Conservation (phyloP, 495 filamentous ascomycete genomes). For the Friedmanniomyces simplex region DNA sequence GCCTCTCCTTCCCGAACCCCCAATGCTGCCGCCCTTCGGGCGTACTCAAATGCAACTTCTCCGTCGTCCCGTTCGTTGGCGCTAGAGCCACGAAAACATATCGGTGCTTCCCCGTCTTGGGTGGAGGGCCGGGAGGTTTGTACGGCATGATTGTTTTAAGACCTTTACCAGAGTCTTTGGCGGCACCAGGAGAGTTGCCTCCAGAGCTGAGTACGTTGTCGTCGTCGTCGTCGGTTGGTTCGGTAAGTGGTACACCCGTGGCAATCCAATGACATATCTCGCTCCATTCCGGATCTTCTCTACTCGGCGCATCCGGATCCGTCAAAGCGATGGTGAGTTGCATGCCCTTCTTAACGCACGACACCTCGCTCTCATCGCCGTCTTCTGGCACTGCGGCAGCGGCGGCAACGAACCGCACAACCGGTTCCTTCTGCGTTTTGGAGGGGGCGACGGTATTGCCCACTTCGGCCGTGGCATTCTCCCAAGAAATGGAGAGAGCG, state of each 20-base stretch:
- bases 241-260: conserved; percentile 32
- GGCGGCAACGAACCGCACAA: conserved; percentile 32
- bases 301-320: conserved; percentile 61
- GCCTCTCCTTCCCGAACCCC: conserved; percentile 46
- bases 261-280: conserved; percentile 67
- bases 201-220: not conserved
- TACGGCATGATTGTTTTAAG: conserved; percentile 44
- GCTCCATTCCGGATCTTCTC: conserved; percentile 53
- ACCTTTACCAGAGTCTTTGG: too few species aligned
- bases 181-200: too few species aligned
- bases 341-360: not conserved
- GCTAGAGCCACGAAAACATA: conserved; percentile 55
- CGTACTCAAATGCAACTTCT: conserved; percentile 36
- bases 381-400: too few species aligned
- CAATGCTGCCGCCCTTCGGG: conserved; percentile 51
- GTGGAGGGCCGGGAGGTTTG: conserved; percentile 51
- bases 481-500: conserved; percentile 42
- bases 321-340: conserved; percentile 45
- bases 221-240: conserved; percentile 2
- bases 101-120: conserved; percentile 55
- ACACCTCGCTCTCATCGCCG: too few species aligned
- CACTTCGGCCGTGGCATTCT: conserved; percentile 37
- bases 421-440: conserved; percentile 41
- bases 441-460: conserved; percentile 52
- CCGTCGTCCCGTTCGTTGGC: conserved; percentile 31